Percentiles rank a stretch among this genome's conserved stretches.
These are phyloP conservation scores for Calonectria pauciramosa DNA, from an alignment of 2,329 filamentous ascomycete genomes.

Conservation along the genomic window DNA sequence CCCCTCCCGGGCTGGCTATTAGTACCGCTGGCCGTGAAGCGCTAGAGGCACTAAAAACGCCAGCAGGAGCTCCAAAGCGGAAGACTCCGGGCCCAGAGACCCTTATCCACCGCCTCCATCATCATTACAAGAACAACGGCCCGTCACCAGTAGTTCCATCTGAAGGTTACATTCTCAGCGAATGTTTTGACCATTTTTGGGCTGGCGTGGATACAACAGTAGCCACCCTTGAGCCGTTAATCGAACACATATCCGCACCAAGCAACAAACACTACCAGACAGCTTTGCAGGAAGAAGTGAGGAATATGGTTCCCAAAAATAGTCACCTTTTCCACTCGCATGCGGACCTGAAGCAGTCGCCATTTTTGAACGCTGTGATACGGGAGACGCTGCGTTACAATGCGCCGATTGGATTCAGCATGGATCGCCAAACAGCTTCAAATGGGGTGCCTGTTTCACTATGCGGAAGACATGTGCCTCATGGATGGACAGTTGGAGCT, in stretches of 20 bases:
- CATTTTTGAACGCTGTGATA: neutral
- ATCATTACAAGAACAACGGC: neutral
- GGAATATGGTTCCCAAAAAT: neutral
- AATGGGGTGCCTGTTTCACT: neutral
- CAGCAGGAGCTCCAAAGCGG: neutral
- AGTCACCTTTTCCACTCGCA: neutral
- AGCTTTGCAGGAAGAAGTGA: neutral
- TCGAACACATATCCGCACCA: neutral
- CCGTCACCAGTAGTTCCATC: neutral
- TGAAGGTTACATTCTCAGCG: neutral
- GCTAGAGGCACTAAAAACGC: neutral
- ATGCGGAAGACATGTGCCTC: neutral
- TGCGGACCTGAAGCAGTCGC: neutral
- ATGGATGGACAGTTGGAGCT: neutral
- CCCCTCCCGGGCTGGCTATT: neutral
- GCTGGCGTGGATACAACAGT: neutral
- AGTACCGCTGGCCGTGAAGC: neutral
- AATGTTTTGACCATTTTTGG: slow-evolving; percentile 7
- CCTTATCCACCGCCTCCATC: neutral
- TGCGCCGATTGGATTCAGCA: neutral
- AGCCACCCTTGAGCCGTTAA: neutral
- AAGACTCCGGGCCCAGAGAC: neutral
- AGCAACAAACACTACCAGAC: neutral
- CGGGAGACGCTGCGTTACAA: neutral
- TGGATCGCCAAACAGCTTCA: neutral